phyloP scores from a whole-genome alignment of 768 basidiomycete genomes.

The Chalciporus piperatus region DNA sequence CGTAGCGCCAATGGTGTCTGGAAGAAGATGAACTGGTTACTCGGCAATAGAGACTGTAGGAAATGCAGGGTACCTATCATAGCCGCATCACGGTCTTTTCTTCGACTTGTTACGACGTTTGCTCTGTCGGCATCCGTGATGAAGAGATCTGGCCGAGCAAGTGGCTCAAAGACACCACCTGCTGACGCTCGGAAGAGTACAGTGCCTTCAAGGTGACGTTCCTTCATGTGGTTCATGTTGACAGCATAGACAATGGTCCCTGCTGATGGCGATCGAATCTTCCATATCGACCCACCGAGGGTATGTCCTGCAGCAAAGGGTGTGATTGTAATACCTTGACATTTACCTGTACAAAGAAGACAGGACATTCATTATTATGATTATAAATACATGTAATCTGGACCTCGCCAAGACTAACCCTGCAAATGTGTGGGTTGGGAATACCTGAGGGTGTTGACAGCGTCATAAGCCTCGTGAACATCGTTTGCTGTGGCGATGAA shows the following conservation, averaged over 20 bases:
- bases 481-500: slow-evolving; percentile 77
- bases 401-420: slow-evolving; percentile 48
- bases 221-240: slow-evolving; percentile 92
- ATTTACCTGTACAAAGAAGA: slow-evolving; percentile 58
- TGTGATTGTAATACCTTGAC: slow-evolving; percentile 89
- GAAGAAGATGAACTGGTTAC: neutral
- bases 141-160: slow-evolving; percentile 87
- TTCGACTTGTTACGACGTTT: slow-evolving; percentile 76
- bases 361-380: neutral
- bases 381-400: slow-evolving; percentile 6
- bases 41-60: neutral
- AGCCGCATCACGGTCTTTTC: slow-evolving; percentile 87
- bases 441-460: slow-evolving; percentile 87
- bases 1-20: slow-evolving; percentile 88
- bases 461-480: slow-evolving; percentile 91
- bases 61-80: slow-evolving; percentile 62
- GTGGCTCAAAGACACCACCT: slow-evolving; percentile 80
- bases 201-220: slow-evolving; percentile 93
- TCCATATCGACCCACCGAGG: slow-evolving; percentile 96
- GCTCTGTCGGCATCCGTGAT: slow-evolving; percentile 92
- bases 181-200: slow-evolving; percentile 73
- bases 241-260: slow-evolving; percentile 96
- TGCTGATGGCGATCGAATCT: slow-evolving; percentile 94
- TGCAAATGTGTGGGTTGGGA: slow-evolving; percentile 94
- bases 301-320: slow-evolving; percentile 95